Base-by-base conservation (phyloP, 805 yeast genomes). In the Wickerhamomyces bovis region DNA sequence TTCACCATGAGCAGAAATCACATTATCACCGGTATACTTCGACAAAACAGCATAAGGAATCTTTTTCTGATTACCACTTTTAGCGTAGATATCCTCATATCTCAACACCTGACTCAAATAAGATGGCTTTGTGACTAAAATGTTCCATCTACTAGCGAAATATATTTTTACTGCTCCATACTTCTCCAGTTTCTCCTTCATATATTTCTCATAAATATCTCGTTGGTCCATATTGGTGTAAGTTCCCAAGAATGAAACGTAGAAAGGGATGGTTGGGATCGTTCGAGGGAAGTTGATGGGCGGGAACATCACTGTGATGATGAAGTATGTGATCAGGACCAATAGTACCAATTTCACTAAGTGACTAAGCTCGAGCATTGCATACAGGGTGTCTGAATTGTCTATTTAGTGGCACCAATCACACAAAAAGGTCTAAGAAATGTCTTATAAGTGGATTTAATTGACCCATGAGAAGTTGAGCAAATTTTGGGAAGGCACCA, bases 141-240 rank as follows among this genome's bases (percentile, higher is more conserved):
- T 71, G 52, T 79, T 80, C 85, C 85, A 80, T 47, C 80, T 68
- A 1, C 81, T 76, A 6, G 79, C 85, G 64, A 78, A 80, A 55
- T 71, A 80, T 5, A 78, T 66, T 57, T 78, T 78, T 0, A 74
- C 84, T 0, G 83, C 83, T 0, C 85, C 85, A 55, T 71, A 63
- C 42, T 66, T 69, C 49, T 77, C 79, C 42, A 77, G 54, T 36
- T 73, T 70, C 6, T 67, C 67, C 39, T 70, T 64, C 35, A 77
- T 58, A 53, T 71, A 78, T 11, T 38, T 43, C 10, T 72, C 59
- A 58, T 66, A 79, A 8, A 79, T 65, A 22, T 75, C 68, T 26
- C 64, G 55, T 53, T 80, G 84, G 52, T 78, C 84, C 52, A 73
- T 55, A 3, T 60, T 55, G 1, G 73, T 67, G 28, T 70, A 60